Percentiles rank a stretch among this genome's conserved stretches.
phyloP scores from a whole-genome alignment of 345 rosid species.

The Kandelia obovata region DNA sequence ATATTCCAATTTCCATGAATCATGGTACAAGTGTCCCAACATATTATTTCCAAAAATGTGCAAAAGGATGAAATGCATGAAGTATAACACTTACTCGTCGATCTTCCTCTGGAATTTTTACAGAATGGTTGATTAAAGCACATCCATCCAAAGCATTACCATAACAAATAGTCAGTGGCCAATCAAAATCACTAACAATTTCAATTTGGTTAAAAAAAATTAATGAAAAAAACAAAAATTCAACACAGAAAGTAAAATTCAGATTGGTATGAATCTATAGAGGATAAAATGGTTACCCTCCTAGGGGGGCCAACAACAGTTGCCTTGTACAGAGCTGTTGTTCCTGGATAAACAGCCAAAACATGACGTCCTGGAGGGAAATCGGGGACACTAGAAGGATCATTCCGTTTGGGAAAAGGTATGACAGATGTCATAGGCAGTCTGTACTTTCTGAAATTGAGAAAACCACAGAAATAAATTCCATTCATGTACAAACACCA shows the following conservation, averaged over 20 bases:
- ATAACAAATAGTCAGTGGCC: conserved; percentile 29
- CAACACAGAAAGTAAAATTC: not conserved
- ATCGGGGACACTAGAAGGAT: conserved; percentile 56
- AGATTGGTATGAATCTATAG: not conserved
- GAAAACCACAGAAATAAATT: conserved; percentile 10
- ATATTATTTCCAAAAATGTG: not conserved
- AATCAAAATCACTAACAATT: not conserved
- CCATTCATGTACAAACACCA: not conserved
- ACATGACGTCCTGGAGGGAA: conserved; percentile 66
- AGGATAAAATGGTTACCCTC: conserved; percentile 42
- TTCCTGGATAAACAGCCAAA: conserved; percentile 99
- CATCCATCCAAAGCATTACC: conserved; percentile 20
- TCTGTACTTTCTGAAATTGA: conserved; percentile 69
- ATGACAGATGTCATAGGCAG: conserved; percentile 66
- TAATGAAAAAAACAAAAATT: not conserved
- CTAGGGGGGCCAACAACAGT: conserved; percentile 75
- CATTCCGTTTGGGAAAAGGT: conserved; percentile 82
- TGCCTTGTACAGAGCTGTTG: conserved; percentile 93
- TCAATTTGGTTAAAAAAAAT: not conserved
- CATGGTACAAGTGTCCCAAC: not conserved
- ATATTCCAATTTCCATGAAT: not conserved
- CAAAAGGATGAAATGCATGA: conserved; percentile 1
- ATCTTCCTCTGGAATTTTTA: conserved; percentile 61
- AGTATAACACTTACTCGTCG: conserved; percentile 68
- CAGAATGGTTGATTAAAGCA: conserved; percentile 15